Percentiles rank a stretch among this genome's conserved stretches.
phyloP scores from a whole-genome alignment of 148 eudicot species.

The Chenopodium album region DNA sequence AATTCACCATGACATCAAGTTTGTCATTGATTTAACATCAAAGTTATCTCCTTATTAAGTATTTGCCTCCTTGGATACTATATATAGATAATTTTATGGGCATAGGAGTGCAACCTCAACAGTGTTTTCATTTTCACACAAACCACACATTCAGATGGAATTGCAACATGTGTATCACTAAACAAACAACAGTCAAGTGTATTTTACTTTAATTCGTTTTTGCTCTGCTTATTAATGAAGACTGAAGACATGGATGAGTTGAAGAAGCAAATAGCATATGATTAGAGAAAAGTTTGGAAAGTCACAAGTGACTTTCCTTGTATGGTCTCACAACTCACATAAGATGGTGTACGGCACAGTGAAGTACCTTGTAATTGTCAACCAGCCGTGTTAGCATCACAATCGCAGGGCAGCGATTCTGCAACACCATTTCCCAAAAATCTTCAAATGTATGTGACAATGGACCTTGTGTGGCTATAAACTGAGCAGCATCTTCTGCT shows the following conservation, averaged over 20 bases:
- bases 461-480: conserved; percentile 99
- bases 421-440: conserved; percentile 97
- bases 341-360: conserved; percentile 16
- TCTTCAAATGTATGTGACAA: conserved; percentile 83
- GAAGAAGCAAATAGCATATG: not conserved
- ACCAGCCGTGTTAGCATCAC: conserved; percentile 91
- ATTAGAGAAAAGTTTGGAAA: not conserved
- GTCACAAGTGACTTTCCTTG: not conserved
- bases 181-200: not conserved
- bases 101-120: not conserved
- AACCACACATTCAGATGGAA: not conserved
- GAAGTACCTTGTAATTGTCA: conserved; percentile 71
- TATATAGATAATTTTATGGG: not conserved
- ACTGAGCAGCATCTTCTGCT: conserved; percentile 57
- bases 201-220: too few relatives aligned
- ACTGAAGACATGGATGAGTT: not conserved
- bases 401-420: conserved; percentile 74
- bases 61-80: not conserved
- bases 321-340: not conserved
- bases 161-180: not conserved
- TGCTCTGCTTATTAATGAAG: not conserved
- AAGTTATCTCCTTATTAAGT: not conserved
- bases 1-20: not conserved
- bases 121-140: not conserved
- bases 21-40: too few relatives aligned